These are phyloP conservation scores for Chloropicon primus DNA, from an alignment of 139 green algal genomes.

Conservation along the genomic window DNA sequence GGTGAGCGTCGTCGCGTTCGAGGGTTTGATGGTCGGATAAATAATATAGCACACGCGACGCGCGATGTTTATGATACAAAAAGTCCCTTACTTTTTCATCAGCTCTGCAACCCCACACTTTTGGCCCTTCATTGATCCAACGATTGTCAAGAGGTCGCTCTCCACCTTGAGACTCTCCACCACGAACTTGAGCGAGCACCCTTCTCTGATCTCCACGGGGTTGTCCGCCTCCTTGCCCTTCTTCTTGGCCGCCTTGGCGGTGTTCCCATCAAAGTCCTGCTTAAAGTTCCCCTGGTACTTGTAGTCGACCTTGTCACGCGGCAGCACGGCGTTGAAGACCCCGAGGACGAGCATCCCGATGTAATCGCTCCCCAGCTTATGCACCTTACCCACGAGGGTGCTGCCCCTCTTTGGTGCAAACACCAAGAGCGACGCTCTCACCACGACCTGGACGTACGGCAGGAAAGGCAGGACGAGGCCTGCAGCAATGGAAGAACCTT, in stretches of 20 bases:
- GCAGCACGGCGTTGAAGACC: slow-evolving; percentile 39
- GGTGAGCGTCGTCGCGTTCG: no score
- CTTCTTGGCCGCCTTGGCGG: neutral
- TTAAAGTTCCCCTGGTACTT: neutral
- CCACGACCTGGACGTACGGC: neutral
- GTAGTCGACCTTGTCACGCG: neutral
- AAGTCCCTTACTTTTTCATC: neutral
- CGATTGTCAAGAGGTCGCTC: neutral
- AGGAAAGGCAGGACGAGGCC: neutral
- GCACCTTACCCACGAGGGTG: slow-evolving; percentile 31
- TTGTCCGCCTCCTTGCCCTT: neutral
- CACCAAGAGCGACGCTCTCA: neutral
- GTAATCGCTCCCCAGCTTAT: slow-evolving; percentile 42
- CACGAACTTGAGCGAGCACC: neutral
- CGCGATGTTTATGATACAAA: neutral
- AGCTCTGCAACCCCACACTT: neutral
- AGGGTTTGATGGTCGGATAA: no score
- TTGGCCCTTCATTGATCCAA: neutral
- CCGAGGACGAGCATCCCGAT: slow-evolving; percentile 49
- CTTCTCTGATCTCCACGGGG: neutral
- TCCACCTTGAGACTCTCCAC: neutral
- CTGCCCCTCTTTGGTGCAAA: neutral
- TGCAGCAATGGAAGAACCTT: no score
- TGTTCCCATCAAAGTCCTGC: no score
- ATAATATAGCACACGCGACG: no score